Percentiles rank a stretch among this genome's conserved stretches.
Conservation (phyloP, 2,329 filamentous ascomycete species). For the Fusarium ambrosium region DNA sequence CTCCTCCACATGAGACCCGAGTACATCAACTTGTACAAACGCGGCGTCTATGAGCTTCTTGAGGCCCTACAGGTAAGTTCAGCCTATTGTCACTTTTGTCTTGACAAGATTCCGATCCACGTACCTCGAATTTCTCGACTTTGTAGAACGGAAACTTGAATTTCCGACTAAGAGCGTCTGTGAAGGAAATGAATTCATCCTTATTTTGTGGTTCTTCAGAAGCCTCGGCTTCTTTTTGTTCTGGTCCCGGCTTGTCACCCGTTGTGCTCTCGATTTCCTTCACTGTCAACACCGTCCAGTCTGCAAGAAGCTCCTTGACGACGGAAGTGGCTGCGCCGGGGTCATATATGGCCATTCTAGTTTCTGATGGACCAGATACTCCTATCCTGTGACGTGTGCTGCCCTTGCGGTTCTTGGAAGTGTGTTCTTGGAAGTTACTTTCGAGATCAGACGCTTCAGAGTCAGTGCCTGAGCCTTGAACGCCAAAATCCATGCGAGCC, state of each 20-base stretch:
- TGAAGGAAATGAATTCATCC: neutral
- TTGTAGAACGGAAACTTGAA: neutral
- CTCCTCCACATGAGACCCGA: neutral
- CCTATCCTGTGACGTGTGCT: neutral
- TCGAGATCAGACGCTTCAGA: neutral
- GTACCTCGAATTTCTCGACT: neutral
- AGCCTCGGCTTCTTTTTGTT: neutral
- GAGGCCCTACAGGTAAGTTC: neutral
- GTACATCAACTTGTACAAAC: neutral
- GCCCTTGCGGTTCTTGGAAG: neutral
- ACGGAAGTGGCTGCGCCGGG: neutral
- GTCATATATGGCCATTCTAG: neutral
- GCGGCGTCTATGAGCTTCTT: neutral
- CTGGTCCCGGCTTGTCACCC: neutral
- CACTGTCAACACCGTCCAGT: neutral
- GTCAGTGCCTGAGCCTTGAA: neutral
- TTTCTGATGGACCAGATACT: neutral
- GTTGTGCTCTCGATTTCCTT: neutral
- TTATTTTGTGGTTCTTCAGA: neutral
- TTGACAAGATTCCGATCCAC: neutral
- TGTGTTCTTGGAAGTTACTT: neutral
- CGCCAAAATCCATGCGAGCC: neutral
- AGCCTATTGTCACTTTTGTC: neutral
- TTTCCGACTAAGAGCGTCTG: neutral
- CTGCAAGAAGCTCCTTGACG: neutral